Conservation (phyloP, 2,329 filamentous ascomycete species). For the Thelonectria olida region DNA sequence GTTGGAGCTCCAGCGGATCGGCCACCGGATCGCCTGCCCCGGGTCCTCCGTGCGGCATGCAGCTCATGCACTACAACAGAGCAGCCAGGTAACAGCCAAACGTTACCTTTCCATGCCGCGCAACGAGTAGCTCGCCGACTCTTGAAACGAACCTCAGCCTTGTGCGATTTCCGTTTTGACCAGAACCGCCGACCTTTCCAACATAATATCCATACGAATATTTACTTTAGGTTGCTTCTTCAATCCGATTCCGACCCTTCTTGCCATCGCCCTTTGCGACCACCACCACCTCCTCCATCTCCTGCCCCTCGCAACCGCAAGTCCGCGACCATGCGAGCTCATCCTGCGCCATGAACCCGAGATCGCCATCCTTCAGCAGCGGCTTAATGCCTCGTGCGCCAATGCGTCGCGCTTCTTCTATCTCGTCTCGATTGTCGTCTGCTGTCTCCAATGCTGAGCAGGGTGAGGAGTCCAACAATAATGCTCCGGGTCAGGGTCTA, state of each 20-base stretch:
- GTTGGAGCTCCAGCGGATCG: not conserved
- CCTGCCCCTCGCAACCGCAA: conserved; percentile 32
- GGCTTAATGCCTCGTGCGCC: conserved; percentile 45
- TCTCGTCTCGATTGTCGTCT: conserved; percentile 73
- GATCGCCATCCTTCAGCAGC: conserved; percentile 61
- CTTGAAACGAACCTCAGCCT: not conserved
- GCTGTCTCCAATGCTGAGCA: conserved; percentile 72
- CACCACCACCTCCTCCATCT: conserved; percentile 6
- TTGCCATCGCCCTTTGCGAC: not conserved
- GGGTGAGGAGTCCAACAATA: conserved; percentile 63
- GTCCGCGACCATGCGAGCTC: conserved; percentile 51
- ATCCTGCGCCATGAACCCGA: conserved; percentile 56
- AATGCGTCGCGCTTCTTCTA: conserved; percentile 64
- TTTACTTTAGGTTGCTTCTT: too few species aligned
- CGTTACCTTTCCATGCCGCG: conserved; percentile 1
- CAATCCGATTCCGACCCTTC: not conserved
- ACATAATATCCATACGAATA: too few species aligned
- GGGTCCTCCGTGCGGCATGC: not conserved
- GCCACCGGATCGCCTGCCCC: conserved; percentile 3
- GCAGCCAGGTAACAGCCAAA: conserved; percentile 4
- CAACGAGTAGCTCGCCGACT: not conserved
- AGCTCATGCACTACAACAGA: conserved; percentile 11
- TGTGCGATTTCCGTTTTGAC: not conserved
- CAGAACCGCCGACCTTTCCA: too few species aligned
- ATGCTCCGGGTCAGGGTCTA: conserved; percentile 68